Evolutionary conservation across 225 moss, liverwort and hornwort genomes (phyloP), one percentile per base, ranked within the genome.

Genomic region (Pleurozium schreberi): DNA sequence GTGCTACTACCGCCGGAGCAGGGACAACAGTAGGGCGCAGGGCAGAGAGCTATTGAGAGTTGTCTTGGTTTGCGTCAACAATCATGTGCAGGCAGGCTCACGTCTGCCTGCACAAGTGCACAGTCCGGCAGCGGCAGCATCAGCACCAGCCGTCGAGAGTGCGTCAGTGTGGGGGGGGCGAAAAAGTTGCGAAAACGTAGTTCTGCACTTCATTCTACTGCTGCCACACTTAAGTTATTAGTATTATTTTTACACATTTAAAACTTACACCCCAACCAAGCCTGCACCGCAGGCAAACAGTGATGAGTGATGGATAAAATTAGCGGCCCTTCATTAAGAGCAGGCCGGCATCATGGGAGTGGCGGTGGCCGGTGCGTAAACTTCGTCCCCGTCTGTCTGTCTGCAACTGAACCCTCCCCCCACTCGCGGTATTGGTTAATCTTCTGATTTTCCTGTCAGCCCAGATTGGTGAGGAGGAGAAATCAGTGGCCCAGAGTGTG

Each of bases 361-460:
- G 89, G 90, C 90, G 82, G 89, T 89, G 86, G 80, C 74, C 74
- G 85, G 85, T 85, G 74, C 34, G 77, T 89, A 88, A 88, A 64
- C 45, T 60, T 59, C 30, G 80, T 69, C 47, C 15, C 27, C 27
- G 5, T 50, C n/a, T n/a, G n/a, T n/a, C n/a, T n/a, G n/a, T 28
- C 45, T 42, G 60, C 81, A 60, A 33, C n/a, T n/a, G n/a, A n/a
- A n/a, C 45, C 33, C 62, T 23, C 20, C 9, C 81, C 23, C 61
- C 10, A 45, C 66, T 52, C 66, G 52, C 83, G 38, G 65, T 52
- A 20, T 23, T 31, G 12, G 23, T 70, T 58, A 9, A 47, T 60
- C 60, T 42, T 21, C 84, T 69, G 18, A 11, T 42, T 14, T 26
- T 65, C 6, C 25, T 58, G 76, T 30, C 57, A 31, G 11, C 21